These are phyloP conservation scores for Astragalus glycyphyllos DNA, from an alignment of 306 rosid species.

Conservation along the genomic window DNA sequence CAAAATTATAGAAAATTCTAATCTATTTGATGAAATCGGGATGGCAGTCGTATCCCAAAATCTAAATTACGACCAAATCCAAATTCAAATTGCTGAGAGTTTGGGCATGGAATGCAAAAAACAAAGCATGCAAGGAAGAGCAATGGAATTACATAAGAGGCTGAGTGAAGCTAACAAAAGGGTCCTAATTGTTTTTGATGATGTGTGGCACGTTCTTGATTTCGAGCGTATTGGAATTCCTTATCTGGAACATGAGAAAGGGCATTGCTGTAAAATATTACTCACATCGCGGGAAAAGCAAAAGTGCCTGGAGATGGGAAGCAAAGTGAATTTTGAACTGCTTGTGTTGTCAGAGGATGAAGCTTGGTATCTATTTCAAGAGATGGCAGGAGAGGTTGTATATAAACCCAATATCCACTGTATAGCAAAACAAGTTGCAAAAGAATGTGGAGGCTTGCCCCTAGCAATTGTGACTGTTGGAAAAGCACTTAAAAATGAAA, in stretches of 20 bases:
- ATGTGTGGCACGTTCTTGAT: not conserved
- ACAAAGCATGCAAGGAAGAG: no score
- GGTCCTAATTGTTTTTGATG: not conserved
- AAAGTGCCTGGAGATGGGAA: not conserved
- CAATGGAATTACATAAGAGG: no score
- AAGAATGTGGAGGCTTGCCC: no score
- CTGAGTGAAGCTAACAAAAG: no score
- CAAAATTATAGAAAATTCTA: not conserved
- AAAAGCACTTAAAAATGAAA: no score
- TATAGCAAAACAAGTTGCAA: not conserved
- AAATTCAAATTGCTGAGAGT: not conserved
- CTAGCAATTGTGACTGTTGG: no score
- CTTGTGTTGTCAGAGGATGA: not conserved
- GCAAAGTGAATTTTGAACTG: not conserved
- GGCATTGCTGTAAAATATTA: not conserved
- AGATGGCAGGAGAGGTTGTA: not conserved
- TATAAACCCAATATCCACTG: not conserved
- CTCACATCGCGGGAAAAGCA: not conserved
- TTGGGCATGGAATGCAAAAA: no score
- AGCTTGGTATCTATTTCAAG: not conserved
- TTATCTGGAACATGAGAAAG: not conserved
- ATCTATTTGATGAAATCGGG: not conserved
- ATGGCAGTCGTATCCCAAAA: not conserved
- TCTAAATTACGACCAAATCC: not conserved
- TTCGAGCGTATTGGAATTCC: not conserved